Base-by-base conservation (phyloP, 495 filamentous ascomycete genomes). In the Xylaria acuta region DNA sequence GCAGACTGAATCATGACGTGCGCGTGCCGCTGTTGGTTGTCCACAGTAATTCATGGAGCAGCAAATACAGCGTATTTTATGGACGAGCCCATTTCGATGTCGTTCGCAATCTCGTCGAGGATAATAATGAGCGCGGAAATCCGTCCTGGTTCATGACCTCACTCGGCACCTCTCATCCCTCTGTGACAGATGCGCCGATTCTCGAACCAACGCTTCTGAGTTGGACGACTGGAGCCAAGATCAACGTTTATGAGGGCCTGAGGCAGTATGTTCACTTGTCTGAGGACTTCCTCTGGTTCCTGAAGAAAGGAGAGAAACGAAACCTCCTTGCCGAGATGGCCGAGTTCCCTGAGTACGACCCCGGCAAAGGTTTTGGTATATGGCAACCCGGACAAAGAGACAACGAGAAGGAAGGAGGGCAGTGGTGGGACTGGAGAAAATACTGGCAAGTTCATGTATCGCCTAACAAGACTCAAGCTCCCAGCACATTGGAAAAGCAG, bases 131-230 rank as follows among this genome's bases (percentile, higher is more conserved):
- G 49, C 72, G 82, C 18, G 80, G 79, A 1, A 76, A 80, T 56
- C 75, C 82, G 20, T 78, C 79, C 0, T 89, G 87, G 87, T 89
- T 89, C 74, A 80, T 86, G 72, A 89, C 87, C 1, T 79, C 75
- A 0, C 73, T 85, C 2, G 86, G 86, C 27, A 87, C 85, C 0
- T 81, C 86, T 4, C 87, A 89, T 72, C 84, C 86, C 4, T 84
- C 82, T 0, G 82, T 87, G 45, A 88, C 87, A 1, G 87, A 89
- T 74, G 87, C 86, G 34, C 86, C 86, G 40, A 79, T 89, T 20
- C 78, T 88, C 9, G 82, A 86, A 69, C 86, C 86, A 14, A 75
- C 81, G 47, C 75, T 88, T 34, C 75, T 87, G 5, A 80, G 81
- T 47, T 84, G 83, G 74, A 86, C 83, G 7, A 88, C 86, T 1